Base-by-base conservation (phyloP, 2,329 filamentous ascomycete genomes). In the Aspergillus versicolor region DNA sequence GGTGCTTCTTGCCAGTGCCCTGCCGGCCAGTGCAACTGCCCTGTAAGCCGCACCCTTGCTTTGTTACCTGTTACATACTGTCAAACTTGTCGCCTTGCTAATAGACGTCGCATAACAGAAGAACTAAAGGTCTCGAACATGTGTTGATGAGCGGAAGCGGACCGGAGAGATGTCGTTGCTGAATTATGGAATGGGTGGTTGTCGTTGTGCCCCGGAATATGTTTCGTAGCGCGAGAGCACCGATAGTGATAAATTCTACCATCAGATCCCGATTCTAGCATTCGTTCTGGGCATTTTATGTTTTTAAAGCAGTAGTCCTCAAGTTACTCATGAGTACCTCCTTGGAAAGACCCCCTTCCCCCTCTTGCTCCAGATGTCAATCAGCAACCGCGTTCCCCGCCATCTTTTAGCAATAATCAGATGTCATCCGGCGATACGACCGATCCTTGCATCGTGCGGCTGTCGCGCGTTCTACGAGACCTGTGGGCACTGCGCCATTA, bases 1-100 rank as follows among this genome's bases (percentile, higher is more conserved):
- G 74, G 74, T 61, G 57, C 68, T 65, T 72, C 72, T 59, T 76
- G 73, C 72, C 67, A 71, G 64, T 75, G 74, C 70, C 73, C 74
- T 63, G 66, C 73, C 63, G 74, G 73, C 64, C 55, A 62, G 43
- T 76, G 73, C 72, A 63, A 74, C 58, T 76, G 73, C 73, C 71
- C 71, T 37, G 73, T 75, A 71, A 54, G 70, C 70, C 49, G 19
- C 15, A 22, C 38, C 30, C 27, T 52, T 8, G 13, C 24, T 17
- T 38, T 22, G 30, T 37, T 15, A 34, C 46, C 21, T 40, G n/a
- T 24, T 37, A 37, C 34, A 37, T 37, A 37, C n/a, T 37, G 15
- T 37, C 12, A 13, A 37, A 7, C 2, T n/a, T 9, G 12, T 11
- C 22, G n/a, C 44, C 22, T 11, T 19, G 49, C 44, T 56, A 46